These are phyloP conservation scores for Penicillium sp. DNA, from an alignment of 2,329 filamentous ascomycete genomes.

Conservation along the genomic window DNA sequence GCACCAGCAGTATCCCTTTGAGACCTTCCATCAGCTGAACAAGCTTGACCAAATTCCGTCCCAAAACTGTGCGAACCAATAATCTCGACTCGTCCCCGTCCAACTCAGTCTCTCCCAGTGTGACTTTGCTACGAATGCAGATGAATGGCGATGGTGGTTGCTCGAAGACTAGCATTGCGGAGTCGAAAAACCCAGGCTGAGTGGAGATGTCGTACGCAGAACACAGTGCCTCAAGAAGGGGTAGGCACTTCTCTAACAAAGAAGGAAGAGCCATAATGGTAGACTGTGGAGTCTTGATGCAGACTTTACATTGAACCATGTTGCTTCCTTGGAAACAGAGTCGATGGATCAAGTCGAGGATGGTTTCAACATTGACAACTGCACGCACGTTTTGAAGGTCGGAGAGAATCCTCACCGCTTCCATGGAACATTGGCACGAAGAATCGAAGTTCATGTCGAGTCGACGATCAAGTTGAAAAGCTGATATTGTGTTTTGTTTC, in stretches of 20 bases:
- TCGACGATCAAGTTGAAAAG: too few species aligned
- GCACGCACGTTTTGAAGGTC: slow-evolving; percentile 29
- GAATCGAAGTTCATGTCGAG: slow-evolving; percentile 16
- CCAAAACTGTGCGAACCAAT: slow-evolving; percentile 28
- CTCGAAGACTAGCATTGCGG: slow-evolving; percentile 24
- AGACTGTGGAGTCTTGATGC: slow-evolving; percentile 21
- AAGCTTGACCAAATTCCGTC: slow-evolving; percentile 24
- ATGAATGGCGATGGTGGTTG: slow-evolving; percentile 26
- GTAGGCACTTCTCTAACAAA: slow-evolving; percentile 38
- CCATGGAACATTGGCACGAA: slow-evolving; percentile 29
- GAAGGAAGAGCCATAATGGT: slow-evolving; percentile 43
- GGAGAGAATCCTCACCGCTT: slow-evolving; percentile 24
- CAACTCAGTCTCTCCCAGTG: slow-evolving; percentile 30
- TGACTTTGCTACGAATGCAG: slow-evolving; percentile 30
- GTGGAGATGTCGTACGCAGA: slow-evolving; percentile 28
- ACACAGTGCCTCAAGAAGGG: slow-evolving; percentile 31
- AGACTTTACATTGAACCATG: slow-evolving; percentile 28
- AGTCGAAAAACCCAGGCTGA: slow-evolving; percentile 27
- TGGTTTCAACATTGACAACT: slow-evolving; percentile 30
- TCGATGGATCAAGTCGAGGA: slow-evolving; percentile 27
- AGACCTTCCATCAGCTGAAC: slow-evolving; percentile 27
- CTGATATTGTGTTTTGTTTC: background rate
- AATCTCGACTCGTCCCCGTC: slow-evolving; percentile 28
- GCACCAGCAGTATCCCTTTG: slow-evolving; percentile 14
- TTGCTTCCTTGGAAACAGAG: slow-evolving; percentile 25